These are phyloP conservation scores for Mentha longifolia DNA, from an alignment of 257 asterid species.

Conservation along the genomic window DNA sequence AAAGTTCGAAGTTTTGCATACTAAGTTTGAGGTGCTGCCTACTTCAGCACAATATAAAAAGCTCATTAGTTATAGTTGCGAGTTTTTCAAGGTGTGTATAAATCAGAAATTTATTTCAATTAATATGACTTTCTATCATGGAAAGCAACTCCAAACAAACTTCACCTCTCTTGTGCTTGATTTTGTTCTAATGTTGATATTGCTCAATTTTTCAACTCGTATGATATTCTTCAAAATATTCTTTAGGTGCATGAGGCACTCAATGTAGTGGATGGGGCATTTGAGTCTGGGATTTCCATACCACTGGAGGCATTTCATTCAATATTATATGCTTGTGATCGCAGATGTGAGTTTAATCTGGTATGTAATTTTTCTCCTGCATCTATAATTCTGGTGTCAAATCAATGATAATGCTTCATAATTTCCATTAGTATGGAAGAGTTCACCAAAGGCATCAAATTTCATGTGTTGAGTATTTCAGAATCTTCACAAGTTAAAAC, in stretches of 20 bases:
- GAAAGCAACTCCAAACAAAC: conserved; percentile 23
- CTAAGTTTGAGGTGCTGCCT: conserved; percentile 64
- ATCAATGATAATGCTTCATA: conserved; percentile 27
- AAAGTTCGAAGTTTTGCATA: conserved; percentile 57
- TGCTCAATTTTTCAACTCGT: conserved; percentile 1
- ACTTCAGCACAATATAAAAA: conserved; percentile 60
- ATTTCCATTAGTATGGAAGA: conserved; percentile 24
- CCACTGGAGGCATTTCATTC: conserved; percentile 58
- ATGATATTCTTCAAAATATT: conserved; percentile 30
- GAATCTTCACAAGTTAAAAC: conserved; percentile 22
- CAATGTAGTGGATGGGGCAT: conserved; percentile 58
- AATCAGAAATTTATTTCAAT: conserved; percentile 14
- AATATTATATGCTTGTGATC: conserved; percentile 68
- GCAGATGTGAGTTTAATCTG: conserved; percentile 78
- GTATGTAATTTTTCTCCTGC: conserved; percentile 48
- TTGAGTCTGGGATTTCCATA: conserved; percentile 53
- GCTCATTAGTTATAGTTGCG: conserved; percentile 62
- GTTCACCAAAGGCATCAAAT: conserved; percentile 7
- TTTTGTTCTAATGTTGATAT: conserved; percentile 28
- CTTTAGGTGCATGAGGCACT: conserved; percentile 82
- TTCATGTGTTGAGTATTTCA: background rate
- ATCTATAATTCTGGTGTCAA: conserved; percentile 12
- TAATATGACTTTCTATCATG: conserved; percentile 17
- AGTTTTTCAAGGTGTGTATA: conserved; percentile 63
- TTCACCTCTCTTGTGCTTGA: conserved; percentile 16